Evolutionary conservation across 2,329 filamentous ascomycete genomes (phyloP), one percentile per base, ranked within the genome.

Genomic region (Venturia nashicola): DNA sequence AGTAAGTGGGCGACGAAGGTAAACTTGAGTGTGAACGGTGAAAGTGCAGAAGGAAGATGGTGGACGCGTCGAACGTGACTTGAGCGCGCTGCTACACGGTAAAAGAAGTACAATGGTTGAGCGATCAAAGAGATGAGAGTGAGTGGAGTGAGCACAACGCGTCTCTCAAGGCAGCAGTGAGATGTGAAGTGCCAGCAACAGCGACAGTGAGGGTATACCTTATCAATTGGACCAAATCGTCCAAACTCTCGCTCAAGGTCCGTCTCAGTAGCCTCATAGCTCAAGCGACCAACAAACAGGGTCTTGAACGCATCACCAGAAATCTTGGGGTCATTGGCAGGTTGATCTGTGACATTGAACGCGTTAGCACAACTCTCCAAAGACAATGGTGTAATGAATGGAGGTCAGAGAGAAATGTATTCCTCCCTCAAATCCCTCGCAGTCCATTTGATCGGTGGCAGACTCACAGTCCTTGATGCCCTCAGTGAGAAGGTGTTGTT

Each of bases 271-370:
- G 89, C 88, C 65, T 94, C 89, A 73, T 97, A 99, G 72, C 88
- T 91, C 60, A 99, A 82, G 63, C 94, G 87, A 62, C 90, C 88
- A 63, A 97, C 89, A 71, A 99, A 95, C 61, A 99, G 81, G 16
- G 94, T 99, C 77, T 90, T 96, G 81, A 94, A 97, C 1, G 93
- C 88, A 77, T 97, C 92, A 64, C 94, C 93, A 68, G 91, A 86
- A 68, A 96, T 88, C 70, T 97, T 94, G 14, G 88, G 84, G 71
- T 99, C 94, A 44, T 94, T 86, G 32, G 80, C 78, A 7, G 94
- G 93, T 67, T 93, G 89, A 76, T 89, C 92, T 92, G 68, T 44
- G 67, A 12, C 20, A 20, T 39, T 20, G 32, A 64, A 16, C 32
- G 40, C 14, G 68, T 59, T 27, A 43, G 48, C 32, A 54, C 36